phyloP scores from a whole-genome alignment of 1,284 basidiomycete species.

The Coniferiporia sulphurascens region DNA sequence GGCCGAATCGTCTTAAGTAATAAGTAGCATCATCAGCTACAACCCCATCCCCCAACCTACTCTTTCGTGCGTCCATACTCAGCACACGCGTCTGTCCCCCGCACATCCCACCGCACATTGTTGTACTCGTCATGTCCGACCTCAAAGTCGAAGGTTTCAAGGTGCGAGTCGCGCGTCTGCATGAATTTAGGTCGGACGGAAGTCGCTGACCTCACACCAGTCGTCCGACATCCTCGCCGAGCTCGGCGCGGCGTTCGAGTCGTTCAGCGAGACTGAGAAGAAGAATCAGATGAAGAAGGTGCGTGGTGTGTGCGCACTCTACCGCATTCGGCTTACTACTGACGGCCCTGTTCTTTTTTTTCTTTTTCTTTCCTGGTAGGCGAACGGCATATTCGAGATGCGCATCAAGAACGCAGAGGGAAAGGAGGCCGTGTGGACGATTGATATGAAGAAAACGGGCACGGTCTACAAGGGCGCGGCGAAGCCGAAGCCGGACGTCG shows the following conservation, averaged over 20 bases:
- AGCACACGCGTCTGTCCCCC: too few species aligned
- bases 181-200: not conserved
- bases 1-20: too few species aligned
- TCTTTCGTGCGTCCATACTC: not conserved
- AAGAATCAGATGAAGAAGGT: slow-evolving; percentile 86
- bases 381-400: slow-evolving; percentile 89
- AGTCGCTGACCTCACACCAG: slow-evolving; percentile 33
- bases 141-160: slow-evolving; percentile 57
- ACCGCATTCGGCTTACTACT: not conserved
- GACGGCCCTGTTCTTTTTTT: too few species aligned
- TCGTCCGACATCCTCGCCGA: slow-evolving; percentile 64
- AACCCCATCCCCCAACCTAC: not conserved
- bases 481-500: slow-evolving; percentile 72
- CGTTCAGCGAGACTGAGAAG: slow-evolving; percentile 70
- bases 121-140: slow-evolving; percentile 41
- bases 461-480: slow-evolving; percentile 76
- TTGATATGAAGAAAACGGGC: slow-evolving; percentile 92
- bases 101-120: not conserved
- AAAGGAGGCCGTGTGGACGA: slow-evolving; percentile 84
- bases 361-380: slow-evolving; percentile 40
- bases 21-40: not conserved
- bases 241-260: slow-evolving; percentile 60
- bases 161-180: slow-evolving; percentile 28
- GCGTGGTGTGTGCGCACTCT: slow-evolving; percentile 8
- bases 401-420: slow-evolving; percentile 76